Evolutionary conservation across 2,329 filamentous ascomycete species (phyloP).

Genomic region (Exophiala mesophila): DNA sequence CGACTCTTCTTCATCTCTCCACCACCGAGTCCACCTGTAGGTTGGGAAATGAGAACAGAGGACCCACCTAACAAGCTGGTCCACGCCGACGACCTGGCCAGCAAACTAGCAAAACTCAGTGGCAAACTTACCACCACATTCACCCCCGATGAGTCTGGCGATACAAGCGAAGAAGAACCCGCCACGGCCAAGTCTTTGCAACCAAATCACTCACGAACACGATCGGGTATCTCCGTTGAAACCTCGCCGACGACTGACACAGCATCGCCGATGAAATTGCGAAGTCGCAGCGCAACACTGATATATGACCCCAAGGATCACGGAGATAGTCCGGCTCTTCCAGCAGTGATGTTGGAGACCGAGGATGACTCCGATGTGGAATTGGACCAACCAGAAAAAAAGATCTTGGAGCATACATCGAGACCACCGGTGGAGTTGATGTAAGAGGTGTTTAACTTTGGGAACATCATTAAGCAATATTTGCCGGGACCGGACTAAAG

Average conservation of each 20-base stretch:
- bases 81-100: constrained; percentile 57
- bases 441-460: no score
- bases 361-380: constrained; percentile 45
- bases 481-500: no score
- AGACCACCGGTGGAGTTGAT: constrained; percentile 55
- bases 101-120: constrained; percentile 51
- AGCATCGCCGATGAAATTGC: constrained; percentile 31
- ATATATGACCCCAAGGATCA: constrained; percentile 61
- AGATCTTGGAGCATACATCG: constrained; percentile 48
- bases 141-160: background rate
- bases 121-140: constrained; percentile 29
- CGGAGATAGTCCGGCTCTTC: constrained; percentile 54
- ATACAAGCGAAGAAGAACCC: constrained; percentile 13
- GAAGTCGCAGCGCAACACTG: constrained; percentile 53
- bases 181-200: constrained; percentile 16
- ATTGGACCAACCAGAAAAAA: constrained; percentile 40
- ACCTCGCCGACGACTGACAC: constrained; percentile 11
- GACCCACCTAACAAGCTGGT: constrained; percentile 63
- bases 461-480: no score
- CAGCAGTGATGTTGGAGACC: constrained; percentile 61
- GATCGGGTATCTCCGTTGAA: constrained; percentile 16
- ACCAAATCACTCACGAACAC: constrained; percentile 5
- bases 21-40: constrained; percentile 59
- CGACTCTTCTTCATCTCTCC: constrained; percentile 64
- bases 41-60: constrained; percentile 60